A percentile compares a stretch with the other conserved stretches of the same genome.
phyloP scores from a whole-genome alignment of 495 filamentous ascomycete species.

The Evernia prunastri region DNA sequence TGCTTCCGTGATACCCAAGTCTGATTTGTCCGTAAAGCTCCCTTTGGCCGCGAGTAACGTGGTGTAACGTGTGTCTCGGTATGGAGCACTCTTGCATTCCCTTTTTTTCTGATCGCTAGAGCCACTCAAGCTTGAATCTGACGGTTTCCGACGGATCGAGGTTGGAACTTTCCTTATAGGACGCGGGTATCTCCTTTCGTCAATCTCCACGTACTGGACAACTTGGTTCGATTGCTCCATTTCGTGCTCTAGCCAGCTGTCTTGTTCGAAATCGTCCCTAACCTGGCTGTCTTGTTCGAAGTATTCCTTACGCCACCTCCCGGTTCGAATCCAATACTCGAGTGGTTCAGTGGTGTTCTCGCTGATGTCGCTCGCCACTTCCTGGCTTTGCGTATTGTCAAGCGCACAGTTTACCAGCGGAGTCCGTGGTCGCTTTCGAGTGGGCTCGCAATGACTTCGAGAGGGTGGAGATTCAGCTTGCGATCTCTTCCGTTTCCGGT shows the following conservation, averaged over 20 bases:
- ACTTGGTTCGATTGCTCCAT: background rate
- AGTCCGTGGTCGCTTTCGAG: background rate
- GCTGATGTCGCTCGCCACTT: background rate
- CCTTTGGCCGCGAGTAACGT: conserved; percentile 33
- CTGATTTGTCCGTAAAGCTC: conserved; percentile 36
- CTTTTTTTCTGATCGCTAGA: background rate
- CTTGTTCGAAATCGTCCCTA: background rate
- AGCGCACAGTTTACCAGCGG: too few relatives aligned
- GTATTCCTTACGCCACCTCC: background rate
- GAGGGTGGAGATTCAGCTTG: background rate
- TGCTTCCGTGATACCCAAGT: conserved; percentile 28
- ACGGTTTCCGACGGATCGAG: conserved; percentile 5
- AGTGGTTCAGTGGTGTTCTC: background rate
- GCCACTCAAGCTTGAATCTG: background rate
- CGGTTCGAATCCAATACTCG: background rate
- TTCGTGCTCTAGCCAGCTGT: background rate
- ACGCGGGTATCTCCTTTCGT: background rate
- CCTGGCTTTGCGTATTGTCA: too few relatives aligned
- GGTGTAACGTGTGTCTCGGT: conserved; percentile 32
- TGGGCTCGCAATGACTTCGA: background rate
- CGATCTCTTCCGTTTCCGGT: background rate
- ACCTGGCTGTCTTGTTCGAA: conserved; percentile 9
- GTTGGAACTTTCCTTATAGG: background rate
- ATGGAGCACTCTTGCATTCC: conserved; percentile 34
- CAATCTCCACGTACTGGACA: background rate